A percentile compares a stretch with the other conserved stretches of the same genome.
Evolutionary conservation across 768 basidiomycete species (phyloP).

Genomic region (Pleurotus djamor): DNA sequence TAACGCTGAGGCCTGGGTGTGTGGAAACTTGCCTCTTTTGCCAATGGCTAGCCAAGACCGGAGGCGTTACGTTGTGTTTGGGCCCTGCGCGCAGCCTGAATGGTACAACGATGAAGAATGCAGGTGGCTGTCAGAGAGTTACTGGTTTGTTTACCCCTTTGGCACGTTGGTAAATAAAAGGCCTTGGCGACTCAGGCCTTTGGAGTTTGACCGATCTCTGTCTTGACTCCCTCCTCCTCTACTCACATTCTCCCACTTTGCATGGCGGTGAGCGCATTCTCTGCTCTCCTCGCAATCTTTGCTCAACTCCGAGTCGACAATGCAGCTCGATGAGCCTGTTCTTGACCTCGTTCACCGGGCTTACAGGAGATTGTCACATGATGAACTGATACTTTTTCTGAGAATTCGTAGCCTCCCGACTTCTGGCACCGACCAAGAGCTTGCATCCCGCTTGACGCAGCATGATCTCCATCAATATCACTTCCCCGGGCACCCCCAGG

Average conservation of each 20-base stretch:
- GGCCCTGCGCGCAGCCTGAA: too few relatives aligned
- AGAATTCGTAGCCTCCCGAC: conserved; percentile 69
- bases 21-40: too few relatives aligned
- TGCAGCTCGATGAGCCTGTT: conserved; percentile 31
- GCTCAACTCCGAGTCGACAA: conserved; percentile 10
- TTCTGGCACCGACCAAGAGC: conserved; percentile 58
- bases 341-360: conserved; percentile 59
- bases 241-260: conserved; percentile 4
- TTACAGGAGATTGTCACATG: conserved; percentile 63
- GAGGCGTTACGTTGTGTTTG: too few relatives aligned
- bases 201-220: conserved; percentile 18
- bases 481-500: conserved; percentile 37
- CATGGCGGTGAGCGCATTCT: conserved; percentile 32
- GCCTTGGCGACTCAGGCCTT: not conserved
- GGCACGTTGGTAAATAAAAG: not conserved
- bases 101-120: too few relatives aligned
- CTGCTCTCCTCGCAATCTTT: not conserved
- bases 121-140: too few relatives aligned
- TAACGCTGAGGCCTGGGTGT: too few relatives aligned
- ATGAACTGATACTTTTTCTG: conserved; percentile 75
- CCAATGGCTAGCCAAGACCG: too few relatives aligned
- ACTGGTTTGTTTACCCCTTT: conserved; percentile 1
- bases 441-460: conserved; percentile 70
- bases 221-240: not conserved
- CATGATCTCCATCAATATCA: conserved; percentile 76